Evolutionary conservation across 192 early-diverging fungal genomes (phyloP), one percentile per base, ranked within the genome.

Genomic region (Backusella tarrabulga): DNA sequence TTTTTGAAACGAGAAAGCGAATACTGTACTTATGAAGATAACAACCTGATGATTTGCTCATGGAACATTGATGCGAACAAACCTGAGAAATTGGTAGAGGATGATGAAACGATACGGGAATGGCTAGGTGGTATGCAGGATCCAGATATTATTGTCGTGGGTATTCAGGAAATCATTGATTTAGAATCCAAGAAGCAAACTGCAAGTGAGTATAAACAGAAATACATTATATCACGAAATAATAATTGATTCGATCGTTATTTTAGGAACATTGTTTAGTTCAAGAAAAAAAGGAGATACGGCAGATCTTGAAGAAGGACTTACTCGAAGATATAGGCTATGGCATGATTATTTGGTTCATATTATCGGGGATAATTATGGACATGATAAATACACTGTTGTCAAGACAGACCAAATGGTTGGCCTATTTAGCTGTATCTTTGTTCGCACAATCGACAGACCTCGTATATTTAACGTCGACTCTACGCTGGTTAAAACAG

Each of bases 31-130:
- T 92, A 90, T 83, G 86, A 89, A 26, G 85, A 91, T 32, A 69
- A 95, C 14, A 86, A 89, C 9, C 83, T 97, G 32, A 84, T 96
- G 70, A 90, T 99, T 34, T 93, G 93, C 75, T 96, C 93, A 67
- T 99, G 94, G 93, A 99, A 99, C 83, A 93, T 96, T 75, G 96
- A 96, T 83, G 92, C 97, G 0, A 87, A 85, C 42, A 99, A 98
- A 84, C 96, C 97, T 3, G 88, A 90, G 26, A 89, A 89, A 17
- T 82, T 97, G 78, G 92, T 95, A 15, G 80, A 84, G 36, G 82
- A 85, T 38, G 89, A 90, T 36, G 76, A 87, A 21, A 85, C 76
- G 71, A 78, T 88, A 67, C 81, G 35, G 73, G 80, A 77, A 35
- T 91, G 85, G 87, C 78, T 85, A 2, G 79, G 81, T 1, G 78